Base-by-base conservation (phyloP, 805 yeast genomes). In the Blastobotrys americana region DNA sequence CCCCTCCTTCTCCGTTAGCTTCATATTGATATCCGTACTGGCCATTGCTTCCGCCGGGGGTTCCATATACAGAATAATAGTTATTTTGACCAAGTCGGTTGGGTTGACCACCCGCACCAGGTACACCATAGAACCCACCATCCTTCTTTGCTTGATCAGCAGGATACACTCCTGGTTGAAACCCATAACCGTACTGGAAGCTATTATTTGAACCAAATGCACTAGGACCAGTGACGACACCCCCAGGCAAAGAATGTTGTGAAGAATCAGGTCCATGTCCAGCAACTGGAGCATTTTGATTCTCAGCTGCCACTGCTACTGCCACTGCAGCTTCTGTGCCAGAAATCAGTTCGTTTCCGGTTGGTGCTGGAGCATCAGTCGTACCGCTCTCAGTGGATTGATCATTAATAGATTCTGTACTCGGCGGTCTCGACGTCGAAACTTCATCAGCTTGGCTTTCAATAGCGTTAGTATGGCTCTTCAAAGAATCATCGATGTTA, bases 271-370 rank as follows among this genome's bases (percentile, higher is more conserved):
- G 31, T 8, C 31, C 31, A 8, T 8, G 13, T 8, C 31, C 31
- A 8, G 31, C 8, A 13, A 13, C 31, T 8, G 21, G 34, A 3
- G 18, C 28, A 3, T 36, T 17, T 8, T 23, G 33, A 6, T 28
- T 20, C 37, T 31, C 20, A 15, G 9, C 37, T 20, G 19, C 31
- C 5, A 31, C 37, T 15, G 22, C 35, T 9, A 31, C 41, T 3
- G 41, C 41, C 5, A 34, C 41, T 9, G 41, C 41, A 5, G 41
- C 41, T 6, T 27, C 41, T 10, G 41, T 34, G n/a, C 25, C 31
- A 19, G 15, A 23, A n/a, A 25, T 25, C 10, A 25, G 31, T 13
- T 25, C n/a, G n/a, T n/a, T n/a, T n/a, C n/a, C n/a, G n/a, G n/a
- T n/a, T n/a, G n/a, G n/a, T n/a, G n/a, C n/a, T n/a, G n/a, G n/a